Evolutionary conservation across 371 early-diverging fungal genomes (phyloP), one percentile per base, ranked within the genome.

Genomic region (Syncephalastrum sp.): DNA sequence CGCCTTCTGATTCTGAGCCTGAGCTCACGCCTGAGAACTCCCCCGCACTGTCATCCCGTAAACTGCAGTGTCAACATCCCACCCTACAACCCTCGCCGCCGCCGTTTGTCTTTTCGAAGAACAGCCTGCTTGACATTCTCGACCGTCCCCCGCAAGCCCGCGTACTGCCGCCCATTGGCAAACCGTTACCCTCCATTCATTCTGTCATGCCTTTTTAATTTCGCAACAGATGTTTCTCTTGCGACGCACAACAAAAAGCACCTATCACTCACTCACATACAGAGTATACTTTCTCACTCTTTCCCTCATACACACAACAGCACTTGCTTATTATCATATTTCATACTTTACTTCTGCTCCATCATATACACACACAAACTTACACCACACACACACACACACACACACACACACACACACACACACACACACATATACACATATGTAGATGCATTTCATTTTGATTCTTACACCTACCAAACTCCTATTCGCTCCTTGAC

Each of bases 91-190:
- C 67, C 27, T 65, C 65, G 15, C 21, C 21, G 27, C 24, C 48
- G 21, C 29, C 51, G 15, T 51, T 38, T 16, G 25, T 17, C 13
- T 27, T 38, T 12, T 29, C 38, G 33, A 60, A 47, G 29, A 62
- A 46, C 50, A 70, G 72, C 50, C 49, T 79, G 4, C 47, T 73
- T 53, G 74, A 73, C 56, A 41, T 79, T 15, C 57, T 79, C 33
- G 69, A 79, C 15, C 64, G 69, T 21, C 79, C 79, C n/a, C 76
- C 76, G 42, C 67, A 73, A 42, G 76, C 78, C n/a, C 76, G 79
- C 55, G 66, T 70, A 13, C 49, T 79, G 24, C 79, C 79, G 48
- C 79, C 79, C 50, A 73, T 79, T 48, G 49, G 44, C 38, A 33
- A 33, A 33, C 42, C 50, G 15, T 50, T 70, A 8, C 67, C 70